Evolutionary conservation across 2,329 filamentous ascomycete species (phyloP).

Genomic region (Erysiphe pulchra): DNA sequence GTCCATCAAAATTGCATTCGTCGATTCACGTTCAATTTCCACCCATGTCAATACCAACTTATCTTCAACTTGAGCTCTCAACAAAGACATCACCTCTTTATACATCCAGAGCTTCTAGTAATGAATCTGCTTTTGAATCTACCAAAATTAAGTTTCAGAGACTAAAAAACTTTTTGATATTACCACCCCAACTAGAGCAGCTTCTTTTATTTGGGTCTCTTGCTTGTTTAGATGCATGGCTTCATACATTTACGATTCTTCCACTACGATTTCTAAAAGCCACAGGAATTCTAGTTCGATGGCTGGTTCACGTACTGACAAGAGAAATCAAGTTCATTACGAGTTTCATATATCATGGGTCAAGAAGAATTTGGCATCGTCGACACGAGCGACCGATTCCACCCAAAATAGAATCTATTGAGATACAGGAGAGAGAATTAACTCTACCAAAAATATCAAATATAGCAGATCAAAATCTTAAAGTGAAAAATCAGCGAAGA

Average conservation of each 20-base stretch:
- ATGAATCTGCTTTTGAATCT: conserved; percentile 59
- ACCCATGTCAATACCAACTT: conserved; percentile 39
- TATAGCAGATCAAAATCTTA: conserved; percentile 5
- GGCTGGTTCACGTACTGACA: conserved; percentile 48
- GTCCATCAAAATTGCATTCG: conserved; percentile 18
- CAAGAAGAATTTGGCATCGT: conserved; percentile 50
- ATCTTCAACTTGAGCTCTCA: conserved; percentile 37
- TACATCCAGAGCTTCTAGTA: conserved; percentile 29
- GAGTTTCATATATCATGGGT: conserved; percentile 53
- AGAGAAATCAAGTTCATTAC: conserved; percentile 49
- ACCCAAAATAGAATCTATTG: not conserved
- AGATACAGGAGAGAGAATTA: not conserved
- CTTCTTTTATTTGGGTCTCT: conserved; percentile 70
- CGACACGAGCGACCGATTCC: conserved; percentile 20
- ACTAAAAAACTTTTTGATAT: conserved; percentile 61
- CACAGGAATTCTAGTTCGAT: conserved; percentile 45
- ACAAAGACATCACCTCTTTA: conserved; percentile 36
- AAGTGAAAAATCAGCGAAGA: conserved; percentile 3
- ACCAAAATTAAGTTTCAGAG: conserved; percentile 80
- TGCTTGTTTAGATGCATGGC: conserved; percentile 84
- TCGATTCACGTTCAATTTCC: conserved; percentile 32
- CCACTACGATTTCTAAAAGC: conserved; percentile 73
- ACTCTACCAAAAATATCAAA: not conserved
- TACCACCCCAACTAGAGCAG: conserved; percentile 62
- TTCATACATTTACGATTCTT: conserved; percentile 88